Evolutionary conservation across 2,329 filamentous ascomycete species (phyloP).

Genomic region (Ophiostoma fasciatum): DNA sequence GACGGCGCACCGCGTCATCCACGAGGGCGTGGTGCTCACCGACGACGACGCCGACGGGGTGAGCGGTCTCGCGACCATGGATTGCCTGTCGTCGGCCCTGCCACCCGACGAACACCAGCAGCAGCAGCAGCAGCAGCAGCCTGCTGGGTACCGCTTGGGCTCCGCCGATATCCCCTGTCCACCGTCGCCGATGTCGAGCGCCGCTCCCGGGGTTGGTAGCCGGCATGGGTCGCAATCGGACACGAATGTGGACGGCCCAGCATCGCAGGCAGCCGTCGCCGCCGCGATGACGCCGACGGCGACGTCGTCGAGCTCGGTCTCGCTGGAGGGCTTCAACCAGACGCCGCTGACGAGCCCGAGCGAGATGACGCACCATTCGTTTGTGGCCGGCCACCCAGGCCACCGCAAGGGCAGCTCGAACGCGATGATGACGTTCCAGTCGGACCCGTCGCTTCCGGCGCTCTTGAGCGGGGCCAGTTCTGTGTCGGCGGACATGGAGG

Average conservation of each 20-base stretch:
- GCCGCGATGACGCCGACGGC: slow-evolving; percentile 31
- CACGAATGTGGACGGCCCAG: too few relatives aligned
- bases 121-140: not conserved
- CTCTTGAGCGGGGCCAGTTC: slow-evolving; percentile 50
- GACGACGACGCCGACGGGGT: too few relatives aligned
- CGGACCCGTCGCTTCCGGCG: slow-evolving; percentile 48
- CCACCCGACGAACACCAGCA: not conserved
- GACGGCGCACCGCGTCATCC: slow-evolving; percentile 32
- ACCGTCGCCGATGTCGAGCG: slow-evolving; percentile 31
- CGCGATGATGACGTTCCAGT: slow-evolving; percentile 39
- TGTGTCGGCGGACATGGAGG: slow-evolving; percentile 46
- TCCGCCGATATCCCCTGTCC: slow-evolving; percentile 23
- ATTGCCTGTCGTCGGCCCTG: slow-evolving; percentile 1
- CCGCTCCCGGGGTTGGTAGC: too few relatives aligned
- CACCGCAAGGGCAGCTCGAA: slow-evolving; percentile 25
- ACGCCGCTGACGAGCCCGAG: slow-evolving; percentile 42
- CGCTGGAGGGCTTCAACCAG: slow-evolving; percentile 27
- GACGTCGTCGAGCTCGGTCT: slow-evolving; percentile 37
- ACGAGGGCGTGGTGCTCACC: slow-evolving; percentile 19
- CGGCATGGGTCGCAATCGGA: too few relatives aligned
- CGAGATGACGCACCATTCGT: slow-evolving; percentile 27
- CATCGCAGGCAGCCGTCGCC: too few relatives aligned
- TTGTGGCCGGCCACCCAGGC: not conserved
- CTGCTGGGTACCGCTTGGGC: slow-evolving; percentile 13
- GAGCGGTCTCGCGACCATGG: too few relatives aligned